Base-by-base conservation (phyloP, 805 yeast genomes). In the Pichia exigua region DNA sequence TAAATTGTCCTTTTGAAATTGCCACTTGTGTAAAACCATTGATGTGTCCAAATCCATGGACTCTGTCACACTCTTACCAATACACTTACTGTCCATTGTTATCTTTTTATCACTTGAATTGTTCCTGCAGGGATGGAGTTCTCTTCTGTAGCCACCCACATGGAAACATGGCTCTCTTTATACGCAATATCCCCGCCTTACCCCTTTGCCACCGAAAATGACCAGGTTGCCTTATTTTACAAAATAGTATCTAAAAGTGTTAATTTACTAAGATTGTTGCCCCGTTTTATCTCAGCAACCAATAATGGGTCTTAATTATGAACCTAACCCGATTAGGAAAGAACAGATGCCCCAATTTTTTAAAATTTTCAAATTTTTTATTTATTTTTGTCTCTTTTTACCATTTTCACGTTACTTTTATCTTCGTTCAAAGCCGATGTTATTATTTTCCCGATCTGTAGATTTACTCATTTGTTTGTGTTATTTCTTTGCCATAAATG, bases 261-360 rank as follows among this genome's bases (percentile, higher is more conserved):
- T 12, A 32, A 2, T 13, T 32, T 3, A 15, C 8, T 8, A 32
- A 15, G 15, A 10, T 15, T 35, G 20, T 35, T 35, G 20, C 39
- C 20, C 39, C 39, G 20, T 35, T 35, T 15, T 35, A 35, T 35
- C 39, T 35, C 20, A 15, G 11, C 39, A 35, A 9, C 35, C 32
- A n/a, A 43, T 27, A 7, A 43, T 6, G 15, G 24, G 15, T 42
- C 17, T 32, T 13, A 9, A 17, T 35, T 35, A 38, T 26, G 44
- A 48, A 27, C 28, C 51, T 48, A 48, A 44, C 51, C 51, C 15
- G 27, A 43, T 48, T 39, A 28, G 46, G 51, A 21, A 48, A 48
- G 38, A 42, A n/a, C 8, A 5, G 13, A 15, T 28, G 38, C 47
- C 38, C 40, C 47, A 28, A 24, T 12, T 30, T 30, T 30, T 30